A percentile compares a stretch with the other conserved stretches of the same genome.
These are phyloP conservation scores for Zoysia japonica DNA, from an alignment of 176 grass and related monocot genomes.

Conservation along the genomic window DNA sequence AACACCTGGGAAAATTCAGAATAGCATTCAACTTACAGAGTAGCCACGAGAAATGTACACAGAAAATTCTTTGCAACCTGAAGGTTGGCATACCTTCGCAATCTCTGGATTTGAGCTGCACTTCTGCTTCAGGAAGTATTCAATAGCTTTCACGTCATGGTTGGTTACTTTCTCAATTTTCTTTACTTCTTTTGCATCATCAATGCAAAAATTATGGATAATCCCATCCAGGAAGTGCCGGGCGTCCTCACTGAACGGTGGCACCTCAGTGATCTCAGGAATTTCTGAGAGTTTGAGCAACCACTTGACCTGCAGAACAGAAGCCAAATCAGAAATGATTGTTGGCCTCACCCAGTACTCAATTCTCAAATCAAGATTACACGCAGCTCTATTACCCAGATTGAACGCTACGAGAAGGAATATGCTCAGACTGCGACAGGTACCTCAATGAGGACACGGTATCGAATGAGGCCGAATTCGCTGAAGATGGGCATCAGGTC, in stretches of 20 bases:
- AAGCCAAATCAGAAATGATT: not conserved
- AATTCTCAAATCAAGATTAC: conserved; percentile 1
- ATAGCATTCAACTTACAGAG: conserved; percentile 12
- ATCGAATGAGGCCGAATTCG: conserved; percentile 90
- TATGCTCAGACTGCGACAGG: not conserved
- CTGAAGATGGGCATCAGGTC: conserved; percentile 82
- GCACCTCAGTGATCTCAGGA: conserved; percentile 79
- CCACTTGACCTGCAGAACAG: conserved; percentile 74
- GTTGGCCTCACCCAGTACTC: not conserved
- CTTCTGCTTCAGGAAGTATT: conserved; percentile 94
- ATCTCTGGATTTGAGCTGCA: conserved; percentile 75
- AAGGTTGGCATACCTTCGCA: conserved; percentile 55
- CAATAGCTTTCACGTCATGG: conserved; percentile 92
- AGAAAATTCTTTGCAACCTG: not conserved
- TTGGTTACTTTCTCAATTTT: conserved; percentile 89
- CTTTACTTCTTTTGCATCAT: conserved; percentile 82
- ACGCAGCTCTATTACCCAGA: not conserved
- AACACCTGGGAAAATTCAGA: conserved; percentile 58
- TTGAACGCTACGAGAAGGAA: not conserved
- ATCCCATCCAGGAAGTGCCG: conserved; percentile 67
- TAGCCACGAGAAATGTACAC: not conserved
- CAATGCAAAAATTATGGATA: conserved; percentile 61
- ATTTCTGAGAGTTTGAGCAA: conserved; percentile 85
- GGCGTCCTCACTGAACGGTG: conserved; percentile 67
- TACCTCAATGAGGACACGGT: conserved; percentile 87